These are phyloP conservation scores for Hypoxylon fragiforme DNA, from an alignment of 495 filamentous ascomycete species.

Conservation along the genomic window DNA sequence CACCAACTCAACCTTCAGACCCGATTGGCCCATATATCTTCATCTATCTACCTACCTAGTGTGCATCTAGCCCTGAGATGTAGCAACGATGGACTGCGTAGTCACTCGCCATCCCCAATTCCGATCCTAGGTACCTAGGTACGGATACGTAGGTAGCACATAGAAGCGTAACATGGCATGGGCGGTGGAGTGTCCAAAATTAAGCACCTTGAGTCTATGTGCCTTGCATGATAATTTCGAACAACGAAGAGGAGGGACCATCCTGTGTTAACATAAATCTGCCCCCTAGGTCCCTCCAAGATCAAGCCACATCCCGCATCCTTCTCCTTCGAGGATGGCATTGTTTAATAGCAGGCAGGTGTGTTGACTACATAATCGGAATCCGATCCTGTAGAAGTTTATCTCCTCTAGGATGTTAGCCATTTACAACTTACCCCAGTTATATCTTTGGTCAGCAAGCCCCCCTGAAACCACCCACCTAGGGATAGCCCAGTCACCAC, in stretches of 20 bases:
- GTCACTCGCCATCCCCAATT: background rate
- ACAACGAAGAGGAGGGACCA: background rate
- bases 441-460: slow-evolving; percentile 23
- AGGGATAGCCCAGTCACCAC: slow-evolving; percentile 11
- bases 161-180: slow-evolving; percentile 20
- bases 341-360: slow-evolving; percentile 14
- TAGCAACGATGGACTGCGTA: slow-evolving; percentile 7
- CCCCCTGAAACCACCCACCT: slow-evolving; percentile 29
- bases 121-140: background rate
- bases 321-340: slow-evolving; percentile 17
- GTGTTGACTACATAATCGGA: slow-evolving; percentile 7
- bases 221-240: slow-evolving; percentile 6
- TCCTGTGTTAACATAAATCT: slow-evolving; percentile 2
- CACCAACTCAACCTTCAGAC: background rate
- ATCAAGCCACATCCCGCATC: slow-evolving; percentile 13
- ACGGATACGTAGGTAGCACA: slow-evolving; percentile 15
- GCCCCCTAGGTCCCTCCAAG: background rate
- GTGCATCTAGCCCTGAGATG: background rate
- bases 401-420: slow-evolving; percentile 23
- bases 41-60: too few species aligned
- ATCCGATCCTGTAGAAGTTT: slow-evolving; percentile 25
- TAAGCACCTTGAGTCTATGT: slow-evolving; percentile 9
- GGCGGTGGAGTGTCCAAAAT: background rate
- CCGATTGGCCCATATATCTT: slow-evolving; percentile 5
- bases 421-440: slow-evolving; percentile 4